Conservation (phyloP, 345 rosid genomes). For the Barbarea vulgaris region DNA sequence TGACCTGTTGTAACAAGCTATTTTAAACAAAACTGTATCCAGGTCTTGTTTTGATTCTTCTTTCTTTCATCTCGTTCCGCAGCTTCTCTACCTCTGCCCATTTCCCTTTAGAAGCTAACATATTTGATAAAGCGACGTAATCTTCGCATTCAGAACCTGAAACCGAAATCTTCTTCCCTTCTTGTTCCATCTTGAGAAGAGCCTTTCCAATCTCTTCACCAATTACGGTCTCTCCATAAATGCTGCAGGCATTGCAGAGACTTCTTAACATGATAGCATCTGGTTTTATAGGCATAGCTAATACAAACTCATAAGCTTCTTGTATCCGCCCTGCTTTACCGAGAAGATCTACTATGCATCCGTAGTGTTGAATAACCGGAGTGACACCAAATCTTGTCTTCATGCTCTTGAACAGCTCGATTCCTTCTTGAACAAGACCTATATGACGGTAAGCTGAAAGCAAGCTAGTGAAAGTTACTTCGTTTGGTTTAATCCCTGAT, state of each 20-base stretch:
- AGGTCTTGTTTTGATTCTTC: slow-evolving; percentile 34
- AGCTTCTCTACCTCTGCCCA: slow-evolving; percentile 58
- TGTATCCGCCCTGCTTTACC: slow-evolving; percentile 56
- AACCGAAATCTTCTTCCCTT: not conserved
- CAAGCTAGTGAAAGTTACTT: slow-evolving; percentile 62
- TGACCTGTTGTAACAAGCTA: slow-evolving; percentile 28
- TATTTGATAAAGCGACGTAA: slow-evolving; percentile 59
- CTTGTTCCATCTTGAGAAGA: slow-evolving; percentile 42
- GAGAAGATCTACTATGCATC: slow-evolving; percentile 59
- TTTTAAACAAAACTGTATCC: slow-evolving; percentile 34
- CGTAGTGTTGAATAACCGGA: slow-evolving; percentile 49
- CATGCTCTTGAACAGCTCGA: slow-evolving; percentile 52
- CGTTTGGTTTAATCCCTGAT: slow-evolving; percentile 53
- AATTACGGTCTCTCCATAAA: slow-evolving; percentile 54
- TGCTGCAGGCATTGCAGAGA: slow-evolving; percentile 49
- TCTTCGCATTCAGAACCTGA: slow-evolving; percentile 44
- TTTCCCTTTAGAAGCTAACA: slow-evolving; percentile 56
- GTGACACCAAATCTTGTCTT: slow-evolving; percentile 39
- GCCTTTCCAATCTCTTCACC: slow-evolving; percentile 54
- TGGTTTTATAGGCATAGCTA: slow-evolving; percentile 49
- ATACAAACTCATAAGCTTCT: slow-evolving; percentile 53
- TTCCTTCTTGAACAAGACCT: slow-evolving; percentile 58
- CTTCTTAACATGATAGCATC: slow-evolving; percentile 57
- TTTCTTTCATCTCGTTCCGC: slow-evolving; percentile 42
- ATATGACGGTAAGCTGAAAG: slow-evolving; percentile 62